A percentile compares a stretch with the other conserved stretches of the same genome.
Evolutionary conservation across 306 rosid species (phyloP).

Genomic region (Quillaja saponaria): DNA sequence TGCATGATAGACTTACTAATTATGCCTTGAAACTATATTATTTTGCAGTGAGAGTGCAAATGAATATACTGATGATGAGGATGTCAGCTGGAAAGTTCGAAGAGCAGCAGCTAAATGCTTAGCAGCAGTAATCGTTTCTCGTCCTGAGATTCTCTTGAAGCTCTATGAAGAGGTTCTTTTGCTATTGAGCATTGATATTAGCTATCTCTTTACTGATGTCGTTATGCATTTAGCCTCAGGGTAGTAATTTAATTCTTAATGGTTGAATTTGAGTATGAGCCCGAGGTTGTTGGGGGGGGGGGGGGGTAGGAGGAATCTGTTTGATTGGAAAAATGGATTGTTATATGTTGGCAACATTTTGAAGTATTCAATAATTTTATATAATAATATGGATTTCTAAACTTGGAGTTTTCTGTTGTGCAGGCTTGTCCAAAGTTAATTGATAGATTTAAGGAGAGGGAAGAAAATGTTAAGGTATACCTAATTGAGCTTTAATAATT

Average conservation of each 20-base stretch:
- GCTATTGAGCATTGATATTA: not conserved
- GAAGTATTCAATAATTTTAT: constrained; percentile 8
- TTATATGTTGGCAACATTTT: not conserved
- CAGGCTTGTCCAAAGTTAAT: constrained; percentile 99
- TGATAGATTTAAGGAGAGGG: constrained; percentile 97
- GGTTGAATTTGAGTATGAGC: not conserved
- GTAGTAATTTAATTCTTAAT: not conserved
- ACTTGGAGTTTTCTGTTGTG: constrained; percentile 25
- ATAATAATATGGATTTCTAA: constrained; percentile 15
- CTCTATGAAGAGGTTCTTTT: constrained; percentile 85
- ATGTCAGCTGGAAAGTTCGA: constrained; percentile 98
- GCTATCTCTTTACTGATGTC: not conserved
- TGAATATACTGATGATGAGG: constrained; percentile 98
- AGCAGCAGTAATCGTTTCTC: constrained; percentile 92
- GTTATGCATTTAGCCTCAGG: not conserved
- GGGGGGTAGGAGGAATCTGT: no score
- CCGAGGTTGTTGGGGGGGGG: no score
- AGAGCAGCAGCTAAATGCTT: constrained; percentile 99
- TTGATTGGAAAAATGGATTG: not conserved
- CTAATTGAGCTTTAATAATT: constrained; percentile 18
- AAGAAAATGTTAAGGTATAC: constrained; percentile 94
- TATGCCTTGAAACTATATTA: constrained; percentile 22
- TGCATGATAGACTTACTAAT: constrained; percentile 25
- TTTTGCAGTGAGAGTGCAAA: constrained; percentile 93
- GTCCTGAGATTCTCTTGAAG: constrained; percentile 91